phyloP scores from a whole-genome alignment of 441 rosid species.

The Biscutella laevigata region DNA sequence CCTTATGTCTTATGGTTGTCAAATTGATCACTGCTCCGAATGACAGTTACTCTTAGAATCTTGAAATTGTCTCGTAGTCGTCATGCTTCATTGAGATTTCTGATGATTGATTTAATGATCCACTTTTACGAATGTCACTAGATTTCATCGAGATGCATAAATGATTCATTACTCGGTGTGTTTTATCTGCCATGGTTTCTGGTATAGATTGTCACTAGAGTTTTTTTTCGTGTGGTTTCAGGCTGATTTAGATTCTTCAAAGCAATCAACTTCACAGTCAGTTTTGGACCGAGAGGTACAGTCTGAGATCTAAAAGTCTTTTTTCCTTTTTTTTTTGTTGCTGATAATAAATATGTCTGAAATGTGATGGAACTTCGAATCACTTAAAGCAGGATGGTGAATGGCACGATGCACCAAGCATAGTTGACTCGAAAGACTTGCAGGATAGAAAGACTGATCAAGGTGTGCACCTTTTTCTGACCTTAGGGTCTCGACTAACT shows the following conservation, averaged over 20 bases:
- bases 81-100: too few relatives aligned
- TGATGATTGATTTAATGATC: not conserved
- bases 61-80: too few relatives aligned
- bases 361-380: slow-evolving; percentile 6
- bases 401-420: slow-evolving; percentile 47
- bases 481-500: not conserved
- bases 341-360: not conserved
- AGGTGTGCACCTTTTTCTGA: slow-evolving; percentile 23
- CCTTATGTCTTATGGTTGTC: not conserved
- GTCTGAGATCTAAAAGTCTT: not conserved
- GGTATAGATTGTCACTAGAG: not conserved
- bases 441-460: slow-evolving; percentile 27
- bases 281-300: slow-evolving; percentile 31
- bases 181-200: not conserved
- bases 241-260: slow-evolving; percentile 48
- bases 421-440: slow-evolving; percentile 23
- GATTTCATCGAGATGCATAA: not conserved
- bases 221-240: slow-evolving; percentile 20
- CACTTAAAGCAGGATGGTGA: slow-evolving; percentile 29
- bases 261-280: slow-evolving; percentile 42
- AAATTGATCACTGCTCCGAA: not conserved
- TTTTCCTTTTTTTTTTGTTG: not conserved
- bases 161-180: not conserved
- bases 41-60: too few relatives aligned
- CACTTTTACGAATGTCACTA: not conserved